Evolutionary conservation across 306 rosid genomes (phyloP).

Genomic region (Elaeagnus macrophylla): DNA sequence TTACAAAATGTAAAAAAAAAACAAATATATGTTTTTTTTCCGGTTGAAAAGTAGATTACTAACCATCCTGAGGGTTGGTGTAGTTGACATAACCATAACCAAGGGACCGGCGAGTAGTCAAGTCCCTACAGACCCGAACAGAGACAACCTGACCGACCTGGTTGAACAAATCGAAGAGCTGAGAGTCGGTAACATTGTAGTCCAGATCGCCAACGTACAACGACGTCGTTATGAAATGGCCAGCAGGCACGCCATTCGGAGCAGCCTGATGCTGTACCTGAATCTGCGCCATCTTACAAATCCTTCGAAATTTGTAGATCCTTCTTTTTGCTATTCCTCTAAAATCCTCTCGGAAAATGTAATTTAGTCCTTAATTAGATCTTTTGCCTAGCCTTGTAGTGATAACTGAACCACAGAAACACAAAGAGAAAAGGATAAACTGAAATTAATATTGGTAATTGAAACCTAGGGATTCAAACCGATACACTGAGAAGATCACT

Average conservation of each 20-base stretch:
- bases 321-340: neutral
- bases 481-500: neutral
- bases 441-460: constrained; percentile 3
- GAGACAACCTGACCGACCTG: constrained; percentile 53
- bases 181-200: constrained; percentile 44
- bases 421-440: neutral
- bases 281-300: constrained; percentile 53
- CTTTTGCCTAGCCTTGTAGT: constrained; percentile 8
- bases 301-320: constrained; percentile 4
- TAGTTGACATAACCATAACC: constrained; percentile 74
- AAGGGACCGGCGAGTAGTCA: constrained; percentile 52
- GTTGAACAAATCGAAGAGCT: constrained; percentile 55
- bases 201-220: constrained; percentile 72
- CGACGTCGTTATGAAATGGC: constrained; percentile 50
- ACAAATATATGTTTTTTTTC: too few relatives aligned
- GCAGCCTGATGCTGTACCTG: constrained; percentile 58
- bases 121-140: constrained; percentile 68
- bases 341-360: neutral
- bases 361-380: neutral
- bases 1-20: neutral
- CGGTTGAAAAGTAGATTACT: constrained; percentile 5
- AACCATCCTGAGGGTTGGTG: constrained; percentile 53
- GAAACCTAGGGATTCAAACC: constrained; percentile 11
- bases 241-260: constrained; percentile 23
- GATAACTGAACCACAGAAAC: neutral